Conservation (phyloP, 139 green algal species). For the Coelastrella sp. region DNA sequence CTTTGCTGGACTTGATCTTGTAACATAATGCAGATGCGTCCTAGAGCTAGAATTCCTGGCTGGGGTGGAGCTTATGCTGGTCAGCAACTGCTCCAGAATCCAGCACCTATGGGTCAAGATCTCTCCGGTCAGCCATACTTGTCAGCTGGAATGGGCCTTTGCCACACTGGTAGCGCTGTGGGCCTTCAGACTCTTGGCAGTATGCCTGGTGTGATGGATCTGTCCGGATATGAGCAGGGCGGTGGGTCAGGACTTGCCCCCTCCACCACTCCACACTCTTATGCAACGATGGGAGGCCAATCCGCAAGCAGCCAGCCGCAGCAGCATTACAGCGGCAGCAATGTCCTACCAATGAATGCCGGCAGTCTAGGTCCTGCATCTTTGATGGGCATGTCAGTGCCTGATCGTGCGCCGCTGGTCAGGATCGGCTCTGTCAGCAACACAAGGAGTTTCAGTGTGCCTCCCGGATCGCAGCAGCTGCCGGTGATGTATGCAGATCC, state of each 20-base stretch:
- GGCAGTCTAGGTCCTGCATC: too few species aligned
- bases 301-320: too few species aligned
- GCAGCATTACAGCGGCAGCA: too few species aligned
- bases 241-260: too few species aligned
- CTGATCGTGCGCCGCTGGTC: not conserved
- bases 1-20: not conserved
- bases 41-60: not conserved
- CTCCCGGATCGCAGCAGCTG: too few species aligned
- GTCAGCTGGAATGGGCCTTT: not conserved
- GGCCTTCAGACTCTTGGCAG: not conserved
- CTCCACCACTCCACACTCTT: too few species aligned
- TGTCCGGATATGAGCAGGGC: too few species aligned
- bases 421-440: not conserved
- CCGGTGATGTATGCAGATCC: too few species aligned
- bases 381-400: too few species aligned
- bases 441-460: not conserved
- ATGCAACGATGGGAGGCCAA: too few species aligned
- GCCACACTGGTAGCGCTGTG: not conserved
- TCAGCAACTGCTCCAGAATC: constrained; percentile 23
- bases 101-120: not conserved
- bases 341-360: too few species aligned
- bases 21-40: constrained; percentile 16
- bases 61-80: not conserved
- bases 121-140: not conserved
- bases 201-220: not conserved